A percentile compares a stretch with the other conserved stretches of the same genome.
Evolutionary conservation across 2,329 filamentous ascomycete species (phyloP).

Genomic region (Aspergillus sp.): DNA sequence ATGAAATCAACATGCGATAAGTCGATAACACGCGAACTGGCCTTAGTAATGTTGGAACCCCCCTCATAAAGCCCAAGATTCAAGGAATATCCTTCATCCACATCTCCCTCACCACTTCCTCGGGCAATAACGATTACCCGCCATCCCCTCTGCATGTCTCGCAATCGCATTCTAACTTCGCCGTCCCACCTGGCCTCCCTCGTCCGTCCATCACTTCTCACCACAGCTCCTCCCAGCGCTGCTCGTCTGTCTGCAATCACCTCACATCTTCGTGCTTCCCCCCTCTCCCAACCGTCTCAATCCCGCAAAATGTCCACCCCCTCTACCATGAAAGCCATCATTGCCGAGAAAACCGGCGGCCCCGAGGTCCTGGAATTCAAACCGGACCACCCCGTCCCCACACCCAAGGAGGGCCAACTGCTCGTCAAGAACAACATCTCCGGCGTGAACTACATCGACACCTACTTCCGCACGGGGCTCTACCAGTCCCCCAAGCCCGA

Average conservation of each 20-base stretch:
- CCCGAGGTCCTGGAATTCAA: conserved; percentile 70
- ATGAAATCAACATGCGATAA: background rate
- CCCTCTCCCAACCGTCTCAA: conserved; percentile 16
- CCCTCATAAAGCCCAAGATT: background rate
- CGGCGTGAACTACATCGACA: conserved; percentile 90
- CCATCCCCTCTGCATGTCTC: conserved; percentile 7
- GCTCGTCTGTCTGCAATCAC: conserved; percentile 13
- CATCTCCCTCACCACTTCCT: background rate
- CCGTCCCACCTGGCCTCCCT: conserved; percentile 1
- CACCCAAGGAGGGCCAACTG: conserved; percentile 66
- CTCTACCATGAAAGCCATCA: conserved; percentile 70
- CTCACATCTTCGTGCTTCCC: conserved; percentile 7
- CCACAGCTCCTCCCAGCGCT: background rate
- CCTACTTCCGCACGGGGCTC: conserved; percentile 82
- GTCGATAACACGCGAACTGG: too few species aligned
- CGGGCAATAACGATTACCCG: background rate
- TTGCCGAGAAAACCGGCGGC: conserved; percentile 70
- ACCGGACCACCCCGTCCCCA: conserved; percentile 69
- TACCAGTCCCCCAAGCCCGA: conserved; percentile 72
- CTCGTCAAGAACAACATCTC: conserved; percentile 78
- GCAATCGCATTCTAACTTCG: background rate
- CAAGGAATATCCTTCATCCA: background rate
- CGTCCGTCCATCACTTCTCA: conserved; percentile 2
- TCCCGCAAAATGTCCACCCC: conserved; percentile 53
- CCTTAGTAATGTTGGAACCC: background rate